Conservation (phyloP, 2,329 filamentous ascomycete genomes). For the Gaeumannomyces tritici region DNA sequence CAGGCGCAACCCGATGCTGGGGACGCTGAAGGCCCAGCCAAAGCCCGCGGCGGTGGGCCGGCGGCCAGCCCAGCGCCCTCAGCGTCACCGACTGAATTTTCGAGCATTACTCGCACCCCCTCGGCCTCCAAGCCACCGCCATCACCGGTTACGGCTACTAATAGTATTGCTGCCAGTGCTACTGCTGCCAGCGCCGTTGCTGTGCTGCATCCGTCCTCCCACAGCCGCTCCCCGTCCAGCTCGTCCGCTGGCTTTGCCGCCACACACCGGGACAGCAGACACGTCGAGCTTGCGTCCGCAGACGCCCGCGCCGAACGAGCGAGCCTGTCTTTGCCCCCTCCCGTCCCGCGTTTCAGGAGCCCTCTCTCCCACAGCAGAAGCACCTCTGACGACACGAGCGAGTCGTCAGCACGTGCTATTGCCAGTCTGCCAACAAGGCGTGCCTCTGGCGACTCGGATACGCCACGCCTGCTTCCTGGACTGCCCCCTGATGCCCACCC, state of each 20-base stretch:
- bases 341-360: slow-evolving; percentile 29
- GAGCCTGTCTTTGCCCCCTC: slow-evolving; percentile 56
- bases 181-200: neutral
- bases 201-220: slow-evolving; percentile 15
- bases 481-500: neutral
- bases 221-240: slow-evolving; percentile 25
- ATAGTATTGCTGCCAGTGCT: no score
- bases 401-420: neutral
- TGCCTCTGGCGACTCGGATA: slow-evolving; percentile 22
- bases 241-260: slow-evolving; percentile 23
- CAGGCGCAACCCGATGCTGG: neutral
- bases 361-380: slow-evolving; percentile 31
- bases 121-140: neutral
- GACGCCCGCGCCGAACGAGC: slow-evolving; percentile 48
- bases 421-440: neutral
- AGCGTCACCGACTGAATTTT: neutral
- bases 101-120: neutral
- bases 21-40: neutral
- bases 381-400: slow-evolving; percentile 28
- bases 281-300: slow-evolving; percentile 50
- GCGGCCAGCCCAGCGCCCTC: neutral
- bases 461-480: slow-evolving; percentile 27
- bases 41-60: neutral
- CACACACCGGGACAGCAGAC: slow-evolving; percentile 42
- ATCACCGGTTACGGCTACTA: neutral